Evolutionary conservation across 2,329 filamentous ascomycete genomes (phyloP), one percentile per base, ranked within the genome.

Genomic region (Septoria petroselini): DNA sequence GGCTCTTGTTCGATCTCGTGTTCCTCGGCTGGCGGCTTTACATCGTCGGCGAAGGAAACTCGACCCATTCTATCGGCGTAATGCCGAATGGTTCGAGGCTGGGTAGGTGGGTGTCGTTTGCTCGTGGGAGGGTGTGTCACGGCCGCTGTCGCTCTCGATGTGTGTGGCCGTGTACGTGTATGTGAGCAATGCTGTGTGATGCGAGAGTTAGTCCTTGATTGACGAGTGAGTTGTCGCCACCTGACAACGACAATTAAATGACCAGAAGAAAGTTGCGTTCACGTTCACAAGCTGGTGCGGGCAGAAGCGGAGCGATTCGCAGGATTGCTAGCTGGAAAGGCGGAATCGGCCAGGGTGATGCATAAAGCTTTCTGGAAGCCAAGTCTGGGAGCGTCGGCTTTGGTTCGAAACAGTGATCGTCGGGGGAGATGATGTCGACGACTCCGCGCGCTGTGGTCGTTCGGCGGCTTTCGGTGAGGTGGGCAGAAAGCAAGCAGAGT

Each of bases 11-110:
- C 81, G 45, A 59, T 53, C 37, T 45, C 37, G 63, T 66, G 68
- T 63, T 73, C 71, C 64, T 70, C 62, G 57, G 58, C 57, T 54
- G 53, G 66, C 65, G 71, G 62, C 68, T 74, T 73, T 68, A 70
- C 73, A 69, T 76, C 68, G 64, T 76, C 71, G 68, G 70, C 67
- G 68, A 76, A 76, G 56, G 73, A 73, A 65, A 76, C 74, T 68
- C 70, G 70, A 72, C 73, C 74, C 74, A 77, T 77, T 69, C 72
- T 76, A 73, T 74, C 73, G 74, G 74, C 74, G 61, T 67, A 62
- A 68, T 71, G 74, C 74, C 74, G 74, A 75, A 65, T 54, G 46
- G 55, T 54, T 42, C 53, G 53, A 60, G 55, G 50, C 39, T 27
- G 27, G 34, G 48, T 19, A 25, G 44, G 35, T 33, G 41, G 11